Percentiles rank a stretch among this genome's conserved stretches.
Conservation (phyloP, 345 rosid genomes). For the Eucalyptus curtisii region DNA sequence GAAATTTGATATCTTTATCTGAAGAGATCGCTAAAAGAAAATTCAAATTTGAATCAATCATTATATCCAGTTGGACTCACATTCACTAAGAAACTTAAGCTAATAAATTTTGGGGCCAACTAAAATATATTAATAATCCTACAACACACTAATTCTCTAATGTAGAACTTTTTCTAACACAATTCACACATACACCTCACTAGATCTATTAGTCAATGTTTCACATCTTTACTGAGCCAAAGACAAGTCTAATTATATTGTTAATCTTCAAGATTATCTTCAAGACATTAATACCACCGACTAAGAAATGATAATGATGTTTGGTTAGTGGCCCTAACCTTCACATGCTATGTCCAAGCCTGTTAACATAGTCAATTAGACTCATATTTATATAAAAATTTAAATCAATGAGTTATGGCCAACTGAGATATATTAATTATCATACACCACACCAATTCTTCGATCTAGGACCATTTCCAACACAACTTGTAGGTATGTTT, state of each 20-base stretch:
- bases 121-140: neutral
- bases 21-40: neutral
- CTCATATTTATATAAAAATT: accelerated
- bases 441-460: accelerated
- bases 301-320: neutral
- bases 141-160: neutral
- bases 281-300: neutral
- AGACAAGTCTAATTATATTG: neutral
- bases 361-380: neutral
- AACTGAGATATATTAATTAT: neutral
- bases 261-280: neutral
- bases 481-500: neutral
- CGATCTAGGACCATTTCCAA: neutral
- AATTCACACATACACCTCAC: neutral
- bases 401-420: neutral
- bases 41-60: neutral
- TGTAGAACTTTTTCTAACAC: neutral
- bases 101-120: neutral
- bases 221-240: neutral
- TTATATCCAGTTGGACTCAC: accelerated
- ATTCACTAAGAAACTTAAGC: neutral
- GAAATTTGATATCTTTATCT: neutral
- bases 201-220: neutral
- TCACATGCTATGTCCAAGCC: neutral
- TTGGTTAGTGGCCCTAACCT: neutral